Percentiles rank a stretch among this genome's conserved stretches.
Evolutionary conservation across 192 early-diverging fungal species (phyloP).

Genomic region (Thoreauomyces humboldtii): DNA sequence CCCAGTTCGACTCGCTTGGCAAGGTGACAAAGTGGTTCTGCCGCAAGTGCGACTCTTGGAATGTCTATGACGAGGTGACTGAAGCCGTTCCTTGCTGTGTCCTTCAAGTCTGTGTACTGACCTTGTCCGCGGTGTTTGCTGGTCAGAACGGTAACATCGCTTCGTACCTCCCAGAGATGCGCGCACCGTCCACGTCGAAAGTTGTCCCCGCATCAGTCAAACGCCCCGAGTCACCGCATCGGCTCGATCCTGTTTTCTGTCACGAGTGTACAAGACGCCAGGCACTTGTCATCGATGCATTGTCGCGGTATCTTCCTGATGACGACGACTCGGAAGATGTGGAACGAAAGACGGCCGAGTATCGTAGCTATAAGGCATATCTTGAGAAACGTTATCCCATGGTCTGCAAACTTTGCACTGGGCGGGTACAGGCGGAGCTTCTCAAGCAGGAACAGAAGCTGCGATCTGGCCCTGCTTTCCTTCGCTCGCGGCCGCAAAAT

Average conservation of each 20-base stretch:
- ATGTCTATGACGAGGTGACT: slow-evolving; percentile 19
- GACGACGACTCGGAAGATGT: slow-evolving; percentile 18
- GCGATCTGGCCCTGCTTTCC: too few species aligned
- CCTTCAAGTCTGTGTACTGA: too few species aligned
- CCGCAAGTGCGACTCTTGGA: slow-evolving; percentile 16
- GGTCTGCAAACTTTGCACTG: slow-evolving; percentile 5
- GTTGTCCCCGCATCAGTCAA: too few species aligned
- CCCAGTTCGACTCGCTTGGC: slow-evolving; percentile 1
- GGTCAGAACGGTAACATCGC: slow-evolving; percentile 7
- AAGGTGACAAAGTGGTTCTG: slow-evolving; percentile 16
- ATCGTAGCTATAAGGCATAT: not conserved
- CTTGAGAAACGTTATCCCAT: slow-evolving; percentile 8
- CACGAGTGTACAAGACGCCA: slow-evolving; percentile 8
- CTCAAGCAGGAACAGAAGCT: not conserved
- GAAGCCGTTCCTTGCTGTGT: too few species aligned
- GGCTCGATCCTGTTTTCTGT: slow-evolving; percentile 15
- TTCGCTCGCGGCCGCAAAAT: too few species aligned
- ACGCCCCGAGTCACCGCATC: not conserved
- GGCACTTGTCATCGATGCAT: not conserved
- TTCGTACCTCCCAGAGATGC: slow-evolving; percentile 16
- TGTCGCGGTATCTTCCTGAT: slow-evolving; percentile 18
- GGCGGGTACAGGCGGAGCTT: slow-evolving; percentile 9
- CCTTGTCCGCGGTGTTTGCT: too few species aligned
- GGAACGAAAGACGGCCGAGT: not conserved
- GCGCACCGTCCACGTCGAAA: not conserved